These are phyloP conservation scores for Nannizzia gypsea DNA, from an alignment of 2,329 filamentous ascomycete genomes.

Conservation along the genomic window DNA sequence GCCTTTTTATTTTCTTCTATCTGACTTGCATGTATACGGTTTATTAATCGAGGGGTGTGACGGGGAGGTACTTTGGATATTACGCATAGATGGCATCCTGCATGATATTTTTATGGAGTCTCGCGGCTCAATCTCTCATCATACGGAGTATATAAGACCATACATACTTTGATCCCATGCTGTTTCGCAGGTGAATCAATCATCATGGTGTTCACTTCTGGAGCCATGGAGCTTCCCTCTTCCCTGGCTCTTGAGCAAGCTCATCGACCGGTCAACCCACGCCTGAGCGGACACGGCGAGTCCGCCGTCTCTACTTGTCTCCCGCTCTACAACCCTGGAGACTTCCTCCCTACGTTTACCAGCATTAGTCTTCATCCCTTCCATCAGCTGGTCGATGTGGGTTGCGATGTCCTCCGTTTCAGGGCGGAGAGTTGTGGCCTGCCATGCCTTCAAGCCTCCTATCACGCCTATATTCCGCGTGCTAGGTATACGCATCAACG, in stretches of 20 bases:
- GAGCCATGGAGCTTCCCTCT: slow-evolving; percentile 23
- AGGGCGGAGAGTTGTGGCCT: slow-evolving; percentile 17
- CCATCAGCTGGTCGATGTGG: background rate
- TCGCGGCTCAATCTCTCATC: no score
- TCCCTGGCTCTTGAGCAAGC: slow-evolving; percentile 36
- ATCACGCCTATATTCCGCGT: slow-evolving; percentile 15
- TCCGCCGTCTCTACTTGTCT: slow-evolving; percentile 36
- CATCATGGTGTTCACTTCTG: slow-evolving; percentile 7
- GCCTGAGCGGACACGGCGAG: slow-evolving; percentile 34
- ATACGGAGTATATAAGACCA: no score
- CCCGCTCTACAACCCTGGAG: slow-evolving; percentile 48
- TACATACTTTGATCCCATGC: no score
- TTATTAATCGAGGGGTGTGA: background rate
- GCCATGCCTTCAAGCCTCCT: slow-evolving; percentile 31
- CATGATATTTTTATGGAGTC: background rate
- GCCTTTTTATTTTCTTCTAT: background rate
- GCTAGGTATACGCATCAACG: slow-evolving; percentile 71
- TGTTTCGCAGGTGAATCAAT: background rate
- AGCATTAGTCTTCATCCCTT: background rate
- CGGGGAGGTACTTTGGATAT: slow-evolving; percentile 3
- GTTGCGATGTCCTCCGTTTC: background rate
- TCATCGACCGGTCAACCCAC: slow-evolving; percentile 43
- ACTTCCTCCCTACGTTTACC: slow-evolving; percentile 38
- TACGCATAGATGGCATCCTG: background rate
- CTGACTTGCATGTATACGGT: background rate